A percentile compares a stretch with the other conserved stretches of the same genome.
Conservation (phyloP, 495 filamentous ascomycete genomes). For the Podospora pseudoanserina region DNA sequence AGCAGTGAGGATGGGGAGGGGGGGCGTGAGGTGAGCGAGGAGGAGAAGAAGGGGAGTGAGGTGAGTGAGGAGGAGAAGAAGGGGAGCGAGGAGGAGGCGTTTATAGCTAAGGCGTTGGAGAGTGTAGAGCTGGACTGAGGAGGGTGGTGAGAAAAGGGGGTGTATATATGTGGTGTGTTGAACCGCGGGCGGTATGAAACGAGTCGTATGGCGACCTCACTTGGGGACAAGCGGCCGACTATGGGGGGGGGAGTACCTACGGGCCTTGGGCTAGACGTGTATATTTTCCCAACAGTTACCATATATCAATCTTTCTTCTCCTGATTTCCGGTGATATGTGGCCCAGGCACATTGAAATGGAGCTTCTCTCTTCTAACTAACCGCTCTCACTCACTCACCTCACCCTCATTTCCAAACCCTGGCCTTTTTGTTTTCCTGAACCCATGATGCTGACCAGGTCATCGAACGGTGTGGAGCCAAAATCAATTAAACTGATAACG, state of each 20-base stretch:
- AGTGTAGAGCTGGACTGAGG: slow-evolving; percentile 44
- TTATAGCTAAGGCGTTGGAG: slow-evolving; percentile 42
- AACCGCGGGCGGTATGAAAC: background rate
- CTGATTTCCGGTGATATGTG: too few species aligned
- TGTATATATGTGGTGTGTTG: background rate
- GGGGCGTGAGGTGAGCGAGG: slow-evolving; percentile 25
- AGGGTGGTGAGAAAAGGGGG: background rate
- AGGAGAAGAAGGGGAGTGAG: slow-evolving; percentile 19
- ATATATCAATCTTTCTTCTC: background rate
- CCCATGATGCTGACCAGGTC: background rate
- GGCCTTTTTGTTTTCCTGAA: background rate
- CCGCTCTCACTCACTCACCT: background rate
- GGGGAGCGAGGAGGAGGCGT: slow-evolving; percentile 26
- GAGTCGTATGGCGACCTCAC: background rate
- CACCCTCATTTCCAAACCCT: background rate
- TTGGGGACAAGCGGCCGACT: background rate
- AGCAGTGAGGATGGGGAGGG: slow-evolving; percentile 35
- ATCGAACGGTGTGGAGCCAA: background rate
- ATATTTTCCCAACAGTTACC: background rate
- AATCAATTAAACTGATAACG: background rate
- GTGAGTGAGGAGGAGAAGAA: slow-evolving; percentile 15
- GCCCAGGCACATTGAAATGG: too few species aligned
- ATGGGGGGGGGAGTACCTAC: too few species aligned
- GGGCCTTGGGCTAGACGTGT: background rate
- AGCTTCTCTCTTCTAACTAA: too few species aligned